Conservation (phyloP, 2,329 filamentous ascomycete species). For the Aureobasidium sp. region DNA sequence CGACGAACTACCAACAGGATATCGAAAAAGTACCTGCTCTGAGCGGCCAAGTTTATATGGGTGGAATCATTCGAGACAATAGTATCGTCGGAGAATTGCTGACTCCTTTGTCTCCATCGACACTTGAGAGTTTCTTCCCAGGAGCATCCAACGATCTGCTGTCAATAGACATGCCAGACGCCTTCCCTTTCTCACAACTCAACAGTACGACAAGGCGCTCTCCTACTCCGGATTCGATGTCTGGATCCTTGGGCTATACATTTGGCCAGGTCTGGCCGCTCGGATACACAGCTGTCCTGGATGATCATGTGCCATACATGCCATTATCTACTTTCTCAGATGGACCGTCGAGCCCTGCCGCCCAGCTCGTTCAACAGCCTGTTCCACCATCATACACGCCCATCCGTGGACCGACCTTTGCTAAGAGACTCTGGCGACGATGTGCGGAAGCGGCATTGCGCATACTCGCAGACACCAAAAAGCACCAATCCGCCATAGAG, state of each 20-base stretch:
- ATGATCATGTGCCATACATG: background rate
- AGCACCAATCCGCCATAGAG: background rate
- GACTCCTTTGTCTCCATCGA: background rate
- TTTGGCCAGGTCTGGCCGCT: background rate
- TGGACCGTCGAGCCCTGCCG: background rate
- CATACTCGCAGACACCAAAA: background rate
- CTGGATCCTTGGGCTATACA: background rate
- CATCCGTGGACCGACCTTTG: background rate
- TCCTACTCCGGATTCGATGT: too few species aligned
- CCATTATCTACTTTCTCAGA: background rate
- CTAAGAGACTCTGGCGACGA: slow-evolving; percentile 1
- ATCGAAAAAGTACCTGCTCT: background rate
- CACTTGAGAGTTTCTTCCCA: background rate
- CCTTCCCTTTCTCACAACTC: background rate
- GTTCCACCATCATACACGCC: background rate
- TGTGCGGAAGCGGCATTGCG: background rate
- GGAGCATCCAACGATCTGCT: background rate
- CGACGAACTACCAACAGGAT: background rate
- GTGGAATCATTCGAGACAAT: background rate
- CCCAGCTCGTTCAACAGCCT: background rate
- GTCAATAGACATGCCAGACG: background rate
- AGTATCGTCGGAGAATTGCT: background rate
- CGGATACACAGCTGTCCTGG: background rate
- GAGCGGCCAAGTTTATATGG: background rate
- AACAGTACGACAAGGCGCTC: background rate